Conservation (phyloP, 495 filamentous ascomycete genomes). For the Aspergillus coremiiformis region DNA sequence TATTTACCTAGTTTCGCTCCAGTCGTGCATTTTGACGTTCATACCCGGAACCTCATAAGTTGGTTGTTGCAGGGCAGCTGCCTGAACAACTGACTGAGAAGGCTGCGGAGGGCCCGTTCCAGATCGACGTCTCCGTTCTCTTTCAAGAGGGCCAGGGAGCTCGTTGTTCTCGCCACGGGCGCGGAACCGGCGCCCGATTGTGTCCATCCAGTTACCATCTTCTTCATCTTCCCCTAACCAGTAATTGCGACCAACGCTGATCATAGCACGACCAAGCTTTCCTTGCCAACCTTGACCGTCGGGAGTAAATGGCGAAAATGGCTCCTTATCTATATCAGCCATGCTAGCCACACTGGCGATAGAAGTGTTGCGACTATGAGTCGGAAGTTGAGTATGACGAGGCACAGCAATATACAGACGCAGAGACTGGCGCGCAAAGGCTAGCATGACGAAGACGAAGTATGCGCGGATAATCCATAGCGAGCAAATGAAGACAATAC, state of each 20-base stretch:
- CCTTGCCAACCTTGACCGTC: constrained; percentile 73
- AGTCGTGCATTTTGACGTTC: constrained; percentile 39
- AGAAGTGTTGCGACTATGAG: constrained; percentile 40
- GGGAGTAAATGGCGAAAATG: constrained; percentile 58
- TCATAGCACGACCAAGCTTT: constrained; percentile 63
- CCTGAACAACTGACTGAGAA: constrained; percentile 34
- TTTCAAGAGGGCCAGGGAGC: constrained; percentile 51
- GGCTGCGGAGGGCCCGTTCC: constrained; percentile 58
- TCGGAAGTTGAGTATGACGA: constrained; percentile 38
- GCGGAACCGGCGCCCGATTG: constrained; percentile 51
- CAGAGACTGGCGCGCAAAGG: constrained; percentile 67
- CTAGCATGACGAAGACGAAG: constrained; percentile 70
- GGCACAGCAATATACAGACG: constrained; percentile 45
- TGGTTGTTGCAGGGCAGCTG: constrained; percentile 30
- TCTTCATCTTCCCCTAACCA: constrained; percentile 60
- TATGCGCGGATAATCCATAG: constrained; percentile 71
- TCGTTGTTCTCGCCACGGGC: constrained; percentile 26
- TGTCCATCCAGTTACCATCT: constrained; percentile 55
- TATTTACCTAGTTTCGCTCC: constrained; percentile 30
- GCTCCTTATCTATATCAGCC: constrained; percentile 52
- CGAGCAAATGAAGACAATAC: constrained; percentile 61
- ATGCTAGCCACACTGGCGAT: constrained; percentile 39
- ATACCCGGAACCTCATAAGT: constrained; percentile 26
- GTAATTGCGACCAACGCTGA: constrained; percentile 60
- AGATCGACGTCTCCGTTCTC: constrained; percentile 59